phyloP scores from a whole-genome alignment of 2,329 filamentous ascomycete species.

The Escovopsis sp. region DNA sequence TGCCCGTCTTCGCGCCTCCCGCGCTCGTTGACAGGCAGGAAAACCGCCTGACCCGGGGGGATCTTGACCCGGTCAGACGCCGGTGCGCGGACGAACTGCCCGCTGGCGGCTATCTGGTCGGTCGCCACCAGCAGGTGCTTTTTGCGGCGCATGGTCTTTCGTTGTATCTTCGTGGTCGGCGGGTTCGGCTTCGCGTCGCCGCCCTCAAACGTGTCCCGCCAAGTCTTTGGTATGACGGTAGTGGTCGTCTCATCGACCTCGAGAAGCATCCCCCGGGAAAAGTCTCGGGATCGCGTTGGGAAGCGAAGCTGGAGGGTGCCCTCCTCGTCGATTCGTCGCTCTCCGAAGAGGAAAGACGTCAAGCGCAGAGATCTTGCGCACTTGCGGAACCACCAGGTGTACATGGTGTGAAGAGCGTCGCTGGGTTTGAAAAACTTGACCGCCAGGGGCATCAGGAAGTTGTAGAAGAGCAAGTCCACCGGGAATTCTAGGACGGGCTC shows the following conservation, averaged over 20 bases:
- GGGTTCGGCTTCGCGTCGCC: constrained; percentile 29
- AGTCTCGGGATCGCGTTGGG: constrained; percentile 16
- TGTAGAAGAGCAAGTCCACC: constrained; percentile 88
- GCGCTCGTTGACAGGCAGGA: constrained; percentile 55
- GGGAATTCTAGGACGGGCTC: constrained; percentile 91
- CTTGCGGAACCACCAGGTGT: constrained; percentile 89
- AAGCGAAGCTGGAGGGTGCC: constrained; percentile 40
- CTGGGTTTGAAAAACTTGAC: constrained; percentile 75
- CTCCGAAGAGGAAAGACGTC: constrained; percentile 86
- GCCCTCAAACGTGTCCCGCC: constrained; percentile 39
- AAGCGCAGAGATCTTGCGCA: constrained; percentile 69
- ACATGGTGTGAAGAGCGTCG: constrained; percentile 70
- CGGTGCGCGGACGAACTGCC: constrained; percentile 79
- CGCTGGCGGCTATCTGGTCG: constrained; percentile 49
- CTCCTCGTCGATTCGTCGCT: constrained; percentile 69
- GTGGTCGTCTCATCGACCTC: constrained; percentile 27
- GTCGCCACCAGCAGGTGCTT: constrained; percentile 33
- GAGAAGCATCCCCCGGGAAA: constrained; percentile 29
- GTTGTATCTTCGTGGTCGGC: constrained; percentile 21
- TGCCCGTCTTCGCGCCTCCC: constrained; percentile 48
- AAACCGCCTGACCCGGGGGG: constrained; percentile 68
- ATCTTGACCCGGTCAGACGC: constrained; percentile 92
- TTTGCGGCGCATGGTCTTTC: constrained; percentile 20
- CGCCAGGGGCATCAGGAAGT: constrained; percentile 82
- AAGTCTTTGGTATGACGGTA: constrained; percentile 37